Evolutionary conservation across 2,329 filamentous ascomycete genomes (phyloP), one percentile per base, ranked within the genome.

Genomic region (Colletotrichum horii): DNA sequence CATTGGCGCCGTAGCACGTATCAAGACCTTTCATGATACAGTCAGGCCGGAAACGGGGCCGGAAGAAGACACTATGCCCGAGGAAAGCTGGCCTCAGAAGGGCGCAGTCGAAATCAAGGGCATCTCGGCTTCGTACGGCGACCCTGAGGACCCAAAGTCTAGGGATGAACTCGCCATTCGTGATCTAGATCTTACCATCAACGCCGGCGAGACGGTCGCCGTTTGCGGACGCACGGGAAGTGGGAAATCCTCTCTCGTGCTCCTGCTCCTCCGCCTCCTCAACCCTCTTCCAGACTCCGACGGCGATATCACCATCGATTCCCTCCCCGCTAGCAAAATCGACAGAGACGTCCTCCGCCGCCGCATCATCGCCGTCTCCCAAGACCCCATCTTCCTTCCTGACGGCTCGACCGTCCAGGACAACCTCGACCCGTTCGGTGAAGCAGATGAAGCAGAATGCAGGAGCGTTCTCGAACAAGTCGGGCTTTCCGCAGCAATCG

Each of bases 381-480:
- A 92, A 78, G 90, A 91, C 6, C 80, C 88, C 1, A 86, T 89
- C 4, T 90, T 91, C 79, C 80, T 91, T 2, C 87, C 86, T 0
- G 86, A 85, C 24, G 85, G 83, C 8, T 85, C 83, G 61, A 84
- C 83, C 2, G 83, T 88, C 74, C 81, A 80, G 32, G 67, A 79
- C 8, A 89, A 90, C 71, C 82, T 89, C 0, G 88, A 89, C 71
- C 86, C 87, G 0, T 81, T 82, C 16, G 72, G 75, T 2, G 65
- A 75, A 0, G 82, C 85, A 2, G 83, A 82, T 0, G 78, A 80
- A 0, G 78, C 77, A 1, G 83, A 86, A 32, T 87, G 84, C 71
- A 78, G 77, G n/a, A 78, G 77, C 3, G 83, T 83, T 0, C 83
- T 88, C 5, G 79, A 83, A n/a, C 70, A 78, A 0, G 83, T 88